Conservation (phyloP, 129 eudicot species). For the Rutidosis leptorrhynchoides region DNA sequence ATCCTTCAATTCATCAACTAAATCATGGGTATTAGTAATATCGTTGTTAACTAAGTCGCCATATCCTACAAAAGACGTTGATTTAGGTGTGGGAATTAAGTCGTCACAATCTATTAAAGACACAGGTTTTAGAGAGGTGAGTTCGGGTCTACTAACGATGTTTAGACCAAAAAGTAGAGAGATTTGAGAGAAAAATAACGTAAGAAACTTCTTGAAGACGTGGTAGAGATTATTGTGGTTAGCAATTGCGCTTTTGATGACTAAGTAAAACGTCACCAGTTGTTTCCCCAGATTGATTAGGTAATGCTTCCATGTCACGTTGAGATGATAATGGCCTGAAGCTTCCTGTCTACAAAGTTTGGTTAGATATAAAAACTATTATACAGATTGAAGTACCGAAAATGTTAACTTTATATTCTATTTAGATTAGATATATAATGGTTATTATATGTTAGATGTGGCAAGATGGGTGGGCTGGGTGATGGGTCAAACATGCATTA, state of each 20-base stretch:
- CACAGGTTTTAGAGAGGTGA: conserved; percentile 29
- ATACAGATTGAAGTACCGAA: not conserved
- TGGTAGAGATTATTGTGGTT: conserved; percentile 34
- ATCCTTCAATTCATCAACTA: conserved; percentile 45
- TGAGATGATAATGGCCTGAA: conserved; percentile 34
- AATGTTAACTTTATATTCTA: not conserved
- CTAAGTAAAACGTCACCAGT: conserved; percentile 62
- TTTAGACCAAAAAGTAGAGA: conserved; percentile 51
- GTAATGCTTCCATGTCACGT: conserved; percentile 79
- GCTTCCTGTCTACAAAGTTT: conserved; percentile 79
- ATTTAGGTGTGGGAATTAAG: conserved; percentile 16
- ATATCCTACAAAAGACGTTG: conserved; percentile 51
- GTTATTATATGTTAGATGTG: not conserved
- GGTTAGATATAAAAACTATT: conserved; percentile 30
- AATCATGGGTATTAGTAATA: conserved; percentile 28
- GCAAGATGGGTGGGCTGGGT: not conserved
- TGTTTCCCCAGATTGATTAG: conserved; percentile 76
- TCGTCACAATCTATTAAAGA: conserved; percentile 62
- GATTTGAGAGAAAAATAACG: conserved; percentile 42
- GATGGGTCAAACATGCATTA: no score
- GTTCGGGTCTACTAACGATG: conserved; percentile 27
- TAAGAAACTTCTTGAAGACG: conserved; percentile 30
- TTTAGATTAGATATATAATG: not conserved
- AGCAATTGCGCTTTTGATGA: conserved; percentile 80
- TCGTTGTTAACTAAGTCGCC: conserved; percentile 25